Evolutionary conservation across 169 alveolate species (phyloP), one percentile per base, ranked within the genome.

Genomic region (Cryptosporidium andersoni): DNA sequence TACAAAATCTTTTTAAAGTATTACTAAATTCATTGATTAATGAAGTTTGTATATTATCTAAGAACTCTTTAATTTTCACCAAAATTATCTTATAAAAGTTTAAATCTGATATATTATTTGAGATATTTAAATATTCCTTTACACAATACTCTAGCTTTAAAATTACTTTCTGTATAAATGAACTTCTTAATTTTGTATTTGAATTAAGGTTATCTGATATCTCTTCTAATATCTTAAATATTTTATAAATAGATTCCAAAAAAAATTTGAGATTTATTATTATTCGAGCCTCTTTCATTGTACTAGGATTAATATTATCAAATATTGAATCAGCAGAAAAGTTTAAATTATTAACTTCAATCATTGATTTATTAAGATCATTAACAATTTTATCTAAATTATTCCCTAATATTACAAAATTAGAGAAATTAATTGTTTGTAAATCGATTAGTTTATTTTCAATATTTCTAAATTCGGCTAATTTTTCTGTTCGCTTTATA

Each of bases 241-340:
- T 43, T 7, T 4, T 9, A 40, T 55, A 14, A n/a, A 74, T 36
- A 34, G 55, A 58, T 9, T 40, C 12, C 43, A 74, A 51, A 48
- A 58, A 56, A 8, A 58, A 45, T 2, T 55, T 43, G n/a, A 49
- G 52, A 64, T 16, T 36, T 6, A 25, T 37, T 1, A 74, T 42
- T 55, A 74, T 45, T 51, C 25, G 48, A 16, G 43, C 43, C 39
- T 45, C 60, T 52, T 58, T 62, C 11, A 74, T 25, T 14, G 34
- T 37, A 49, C 2, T 12, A 16, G 39, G 39, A 49, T 58, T 39
- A 16, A 58, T 60, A 25, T 45, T 58, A 8, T 74, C 85, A 8
- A 74, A 25, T 58, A 74, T 40, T 8, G 67, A 74, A 42, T 74
- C 62, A 14, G 16, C 51, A 40, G 49, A 39, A 37, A 74, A 74